Conservation (phyloP, 2,329 filamentous ascomycete genomes). For the Gnomoniopsis smithogilvyi region DNA sequence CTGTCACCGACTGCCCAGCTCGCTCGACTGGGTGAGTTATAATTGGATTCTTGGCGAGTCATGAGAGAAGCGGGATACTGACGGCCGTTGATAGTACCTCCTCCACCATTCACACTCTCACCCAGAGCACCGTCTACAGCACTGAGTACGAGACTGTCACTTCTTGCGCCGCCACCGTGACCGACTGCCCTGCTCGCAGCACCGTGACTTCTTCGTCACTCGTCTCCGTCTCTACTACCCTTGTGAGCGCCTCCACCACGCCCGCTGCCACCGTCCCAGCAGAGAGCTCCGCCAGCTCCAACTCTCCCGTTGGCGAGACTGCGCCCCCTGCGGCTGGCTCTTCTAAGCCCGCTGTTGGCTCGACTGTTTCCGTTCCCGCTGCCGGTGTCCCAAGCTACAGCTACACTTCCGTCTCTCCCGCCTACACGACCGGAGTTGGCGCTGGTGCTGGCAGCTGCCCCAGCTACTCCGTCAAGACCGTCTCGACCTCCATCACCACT, state of each 20-base stretch:
- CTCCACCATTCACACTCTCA: constrained; percentile 59
- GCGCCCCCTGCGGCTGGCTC: constrained; percentile 22
- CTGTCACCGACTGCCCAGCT: constrained; percentile 50
- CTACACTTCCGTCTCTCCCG: constrained; percentile 12
- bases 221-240: constrained; percentile 32
- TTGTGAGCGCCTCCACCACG: constrained; percentile 31
- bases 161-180: constrained; percentile 52
- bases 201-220: constrained; percentile 32
- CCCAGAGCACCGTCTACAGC: constrained; percentile 55
- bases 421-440: constrained; percentile 20
- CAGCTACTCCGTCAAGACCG: constrained; percentile 43
- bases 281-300: constrained; percentile 16
- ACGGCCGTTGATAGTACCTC: constrained; percentile 34
- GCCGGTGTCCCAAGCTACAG: constrained; percentile 1
- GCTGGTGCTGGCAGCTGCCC: constrained; percentile 30
- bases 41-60: constrained; percentile 29
- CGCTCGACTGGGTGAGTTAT: constrained; percentile 26
- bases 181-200: constrained; percentile 44
- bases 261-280: constrained; percentile 19
- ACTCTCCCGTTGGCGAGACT: constrained; percentile 20
- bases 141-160: constrained; percentile 60
- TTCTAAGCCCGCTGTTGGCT: constrained; percentile 17
- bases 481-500: constrained; percentile 55
- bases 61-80: background rate
- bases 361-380: constrained; percentile 17